Conservation (phyloP, 2,329 filamentous ascomycete genomes). For the Ophiostoma montium region DNA sequence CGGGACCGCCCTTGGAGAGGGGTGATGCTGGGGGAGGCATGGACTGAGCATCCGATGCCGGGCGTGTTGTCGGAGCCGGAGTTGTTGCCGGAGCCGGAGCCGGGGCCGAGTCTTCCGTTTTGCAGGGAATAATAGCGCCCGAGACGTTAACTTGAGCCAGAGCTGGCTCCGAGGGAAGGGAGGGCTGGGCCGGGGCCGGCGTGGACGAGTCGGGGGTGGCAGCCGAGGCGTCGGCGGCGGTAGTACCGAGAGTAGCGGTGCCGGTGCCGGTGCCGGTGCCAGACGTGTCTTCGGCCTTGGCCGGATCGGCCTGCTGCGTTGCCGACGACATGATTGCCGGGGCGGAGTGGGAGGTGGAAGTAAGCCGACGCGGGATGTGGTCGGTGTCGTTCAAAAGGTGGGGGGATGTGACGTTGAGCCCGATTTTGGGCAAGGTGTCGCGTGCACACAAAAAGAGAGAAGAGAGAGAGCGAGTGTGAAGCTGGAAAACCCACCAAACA, state of each 20-base stretch:
- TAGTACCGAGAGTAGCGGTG: neutral
- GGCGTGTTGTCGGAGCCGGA: neutral
- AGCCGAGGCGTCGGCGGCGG: neutral
- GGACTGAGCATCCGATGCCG: neutral
- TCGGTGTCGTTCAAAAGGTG: neutral
- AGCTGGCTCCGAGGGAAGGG: neutral
- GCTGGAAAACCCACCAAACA: neutral
- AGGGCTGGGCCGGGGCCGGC: neutral
- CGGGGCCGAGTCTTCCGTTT: neutral
- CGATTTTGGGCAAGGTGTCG: too few species aligned
- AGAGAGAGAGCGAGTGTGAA: neutral
- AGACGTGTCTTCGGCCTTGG: neutral
- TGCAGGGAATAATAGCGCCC: conserved; percentile 9
- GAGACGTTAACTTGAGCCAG: neutral
- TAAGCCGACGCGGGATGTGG: neutral
- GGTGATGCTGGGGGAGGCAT: neutral
- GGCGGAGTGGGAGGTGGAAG: neutral
- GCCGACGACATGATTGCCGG: neutral
- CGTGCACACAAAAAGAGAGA: neutral
- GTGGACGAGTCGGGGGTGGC: neutral
- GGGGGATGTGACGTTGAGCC: too few species aligned
- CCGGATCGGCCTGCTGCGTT: neutral
- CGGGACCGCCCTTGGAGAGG: too few species aligned
- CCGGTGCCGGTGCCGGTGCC: neutral
- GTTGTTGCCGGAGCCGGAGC: neutral